Base-by-base conservation (phyloP, 1,284 basidiomycete genomes). In the Fomes fomentarius region DNA sequence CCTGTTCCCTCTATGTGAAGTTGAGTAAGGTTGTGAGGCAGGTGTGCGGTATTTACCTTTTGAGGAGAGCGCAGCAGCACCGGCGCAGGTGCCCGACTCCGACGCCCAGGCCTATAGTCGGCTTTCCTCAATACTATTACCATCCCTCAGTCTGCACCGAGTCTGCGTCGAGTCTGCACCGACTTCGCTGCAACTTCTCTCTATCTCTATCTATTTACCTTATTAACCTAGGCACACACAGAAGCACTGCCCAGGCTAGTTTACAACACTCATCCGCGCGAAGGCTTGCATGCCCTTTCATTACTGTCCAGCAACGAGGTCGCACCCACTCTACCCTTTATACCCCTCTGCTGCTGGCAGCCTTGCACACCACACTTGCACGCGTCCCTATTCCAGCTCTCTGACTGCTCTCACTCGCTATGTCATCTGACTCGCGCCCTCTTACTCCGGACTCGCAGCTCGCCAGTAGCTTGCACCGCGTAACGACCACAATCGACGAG, bases 401-500 rank as follows among this genome's bases (percentile, higher is more conserved):
- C 35, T 30, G 52, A 48, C 40, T 24, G 33, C 25, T 47, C 39
- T 26, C 26, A 37, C 26, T 45, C 40, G 44, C 41, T 41, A 67
- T 64, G 67, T 56, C 62, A 31, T 46, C 45, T 14, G 57, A 57
- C 25, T 69, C 67, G 8, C 67, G 69, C 35, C 65, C 72, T 8
- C 62, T 69, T 21, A 79, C 80, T 2, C 84, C 84, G n/a, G 79
- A 79, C 63, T 85, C 86, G 10, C 76, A 81, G 19, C 65, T 80
- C 60, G 74, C 81, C 4, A 77, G 72, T 66, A 87, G 82, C 63
- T 72, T 88, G 39, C 74, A 83, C 66, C 77, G 78, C 65, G 81
- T 81, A n/a, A 81, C 81, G 4, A 79, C 74, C 50, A 89, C 85
- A 47, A 85, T 93, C 69, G 87, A 93, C 72, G 86, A 92, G 68